Base-by-base conservation (phyloP, 176 grass and related monocot genomes). In the Tillandsia fasciculata region DNA sequence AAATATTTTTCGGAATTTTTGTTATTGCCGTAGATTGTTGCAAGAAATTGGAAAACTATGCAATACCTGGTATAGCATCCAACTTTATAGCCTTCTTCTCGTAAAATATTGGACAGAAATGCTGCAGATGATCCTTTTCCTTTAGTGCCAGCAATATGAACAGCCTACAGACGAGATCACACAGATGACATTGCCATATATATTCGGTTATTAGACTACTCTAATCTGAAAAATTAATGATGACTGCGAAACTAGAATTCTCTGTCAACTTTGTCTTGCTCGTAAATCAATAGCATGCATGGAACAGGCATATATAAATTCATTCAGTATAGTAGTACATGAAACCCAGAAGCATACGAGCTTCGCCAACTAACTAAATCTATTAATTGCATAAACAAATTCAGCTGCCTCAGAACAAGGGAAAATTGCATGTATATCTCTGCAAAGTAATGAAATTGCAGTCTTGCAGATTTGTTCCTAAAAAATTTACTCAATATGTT, bases 61-160 rank as follows among this genome's bases (percentile, higher is more conserved):
- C 14, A 66, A 8, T 83, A 96, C 93, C 89, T 97, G 64, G 84
- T 87, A 78, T 92, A 97, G 77, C 86, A 85, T 10, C 93, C 93
- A 53, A 97, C 89, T 13, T 70, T 76, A 61, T 92, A 97, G 12
- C 93, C 93, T 85, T 90, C 81, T 61, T 85, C 84, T 56, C 86
- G 83, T 81, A 97, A 85, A 74, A 97, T 92, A 75, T 52, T 97
- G 51, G 84, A 90, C 13, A 92, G 67, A 69, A 92, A 92, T 22
- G 94, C 74, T 51, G 86, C 84, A 5, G 84, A 80, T 3, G 94
- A 97, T 48, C 94, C 94, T 90, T 97, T 97, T 64, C 94, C 89
- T 75, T 97, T 97, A 51, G 94, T 97, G 49, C 94, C 94, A 3
- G 94, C 86, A 59, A 97, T 83, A 81, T 92, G 93, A 54, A 97